phyloP scores from a whole-genome alignment of 2,329 filamentous ascomycete genomes.

The Alternaria infectoria region DNA sequence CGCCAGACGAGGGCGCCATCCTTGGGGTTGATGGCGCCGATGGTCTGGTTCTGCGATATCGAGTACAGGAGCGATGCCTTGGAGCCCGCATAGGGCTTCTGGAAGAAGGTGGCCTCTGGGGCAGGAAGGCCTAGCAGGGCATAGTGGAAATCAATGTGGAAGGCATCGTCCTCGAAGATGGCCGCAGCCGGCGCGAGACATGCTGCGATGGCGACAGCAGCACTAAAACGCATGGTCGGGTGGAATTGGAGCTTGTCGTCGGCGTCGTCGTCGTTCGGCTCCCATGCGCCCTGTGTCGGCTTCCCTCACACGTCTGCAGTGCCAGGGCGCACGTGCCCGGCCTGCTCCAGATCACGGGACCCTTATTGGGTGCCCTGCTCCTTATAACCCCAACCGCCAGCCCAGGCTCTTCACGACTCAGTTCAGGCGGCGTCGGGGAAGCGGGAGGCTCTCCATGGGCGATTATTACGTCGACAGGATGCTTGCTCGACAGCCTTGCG shows the following conservation, averaged over 20 bases:
- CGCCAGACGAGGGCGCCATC: conserved; percentile 87
- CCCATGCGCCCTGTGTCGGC: neutral
- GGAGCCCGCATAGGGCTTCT: conserved; percentile 79
- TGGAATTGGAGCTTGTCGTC: conserved; percentile 16
- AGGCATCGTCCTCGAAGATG: conserved; percentile 89
- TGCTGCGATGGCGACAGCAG: conserved; percentile 44
- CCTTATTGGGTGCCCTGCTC: neutral
- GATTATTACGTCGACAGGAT: neutral
- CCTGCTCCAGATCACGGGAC: conserved; percentile 1
- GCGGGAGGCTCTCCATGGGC: neutral
- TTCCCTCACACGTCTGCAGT: neutral
- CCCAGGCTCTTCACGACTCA: neutral
- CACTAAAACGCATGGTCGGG: conserved; percentile 47
- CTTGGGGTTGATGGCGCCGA: conserved; percentile 88
- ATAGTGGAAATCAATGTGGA: conserved; percentile 90
- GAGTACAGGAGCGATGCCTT: conserved; percentile 92
- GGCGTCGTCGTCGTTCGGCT: conserved; percentile 1
- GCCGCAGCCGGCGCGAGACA: conserved; percentile 64
- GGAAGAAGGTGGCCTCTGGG: conserved; percentile 89
- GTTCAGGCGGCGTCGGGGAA: conserved; percentile 2
- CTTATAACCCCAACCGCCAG: neutral
- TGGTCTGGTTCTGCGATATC: conserved; percentile 78
- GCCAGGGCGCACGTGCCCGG: neutral
- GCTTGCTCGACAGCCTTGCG: conserved; percentile 3
- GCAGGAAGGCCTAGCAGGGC: conserved; percentile 84